A percentile compares a stretch with the other conserved stretches of the same genome.
These are phyloP conservation scores for Penicillium subrubescens DNA, from an alignment of 495 filamentous ascomycete species.

Conservation along the genomic window DNA sequence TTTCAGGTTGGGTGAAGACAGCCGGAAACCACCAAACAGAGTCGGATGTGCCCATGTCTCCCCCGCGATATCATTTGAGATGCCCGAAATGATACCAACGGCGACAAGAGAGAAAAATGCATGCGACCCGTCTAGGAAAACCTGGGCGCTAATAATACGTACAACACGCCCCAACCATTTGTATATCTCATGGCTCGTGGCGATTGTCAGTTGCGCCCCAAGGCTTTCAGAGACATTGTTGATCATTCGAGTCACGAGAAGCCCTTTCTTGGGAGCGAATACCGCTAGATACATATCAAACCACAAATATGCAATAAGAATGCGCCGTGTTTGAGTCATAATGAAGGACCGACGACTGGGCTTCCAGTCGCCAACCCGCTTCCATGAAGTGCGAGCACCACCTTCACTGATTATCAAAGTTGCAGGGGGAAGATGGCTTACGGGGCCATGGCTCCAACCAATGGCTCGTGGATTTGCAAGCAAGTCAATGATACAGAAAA, in stretches of 20 bases:
- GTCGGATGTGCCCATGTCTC: conserved; percentile 1
- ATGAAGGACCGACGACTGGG: background rate
- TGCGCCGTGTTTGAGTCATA: background rate
- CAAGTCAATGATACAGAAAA: conserved; percentile 1
- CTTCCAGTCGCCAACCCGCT: background rate
- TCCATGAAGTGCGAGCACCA: background rate
- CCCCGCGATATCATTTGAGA: background rate
- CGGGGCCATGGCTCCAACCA: conserved; percentile 1
- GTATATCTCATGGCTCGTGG: background rate
- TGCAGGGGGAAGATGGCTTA: background rate
- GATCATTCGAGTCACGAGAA: background rate
- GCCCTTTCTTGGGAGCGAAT: background rate
- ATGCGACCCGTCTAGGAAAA: background rate
- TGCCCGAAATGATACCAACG: background rate
- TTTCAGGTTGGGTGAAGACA: background rate
- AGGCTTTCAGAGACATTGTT: background rate
- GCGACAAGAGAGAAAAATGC: background rate
- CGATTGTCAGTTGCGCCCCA: background rate
- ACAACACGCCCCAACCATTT: background rate
- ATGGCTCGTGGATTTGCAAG: background rate
- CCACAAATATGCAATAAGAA: background rate
- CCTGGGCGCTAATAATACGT: background rate
- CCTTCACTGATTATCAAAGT: background rate
- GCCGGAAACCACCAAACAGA: background rate
- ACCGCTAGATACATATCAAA: background rate